Base-by-base conservation (phyloP, 2,329 filamentous ascomycete species). In the Paraconiothyrium sp. region DNA sequence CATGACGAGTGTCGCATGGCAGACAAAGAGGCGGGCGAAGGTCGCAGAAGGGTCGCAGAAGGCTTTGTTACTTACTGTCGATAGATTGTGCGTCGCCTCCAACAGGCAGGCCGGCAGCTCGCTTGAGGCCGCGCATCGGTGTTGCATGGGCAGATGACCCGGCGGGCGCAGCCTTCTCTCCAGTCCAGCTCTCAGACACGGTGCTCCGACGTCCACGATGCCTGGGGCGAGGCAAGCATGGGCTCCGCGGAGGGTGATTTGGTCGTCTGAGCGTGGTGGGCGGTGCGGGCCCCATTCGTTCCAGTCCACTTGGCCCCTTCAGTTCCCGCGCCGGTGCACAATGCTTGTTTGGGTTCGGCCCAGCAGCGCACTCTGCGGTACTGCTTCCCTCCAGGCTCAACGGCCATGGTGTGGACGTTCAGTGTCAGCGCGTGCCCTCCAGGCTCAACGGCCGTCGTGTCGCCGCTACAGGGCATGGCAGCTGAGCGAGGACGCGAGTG, bases 61-160 rank as follows among this genome's bases (percentile, higher is more conserved):
- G 27, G 27, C 27, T 30, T 30, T 30, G 27, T 30, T 4, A 30
- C 27, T 30, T 30, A 30, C 27, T 30, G 6, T 30, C 27, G 27
- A 30, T 30, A 30, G 27, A 30, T 30, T 30, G 27, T 30, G 27
- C 27, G 27, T 20, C 27, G 27, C 27, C 27, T 30, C 24, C 14
- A 14, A n/a, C 30, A 50, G 48, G 14, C 39, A 50, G 10, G 32
- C 32, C 48, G 2, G 30, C 14, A 27, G 44, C 5, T 20, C 41
- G 20, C 44, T 22, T 47, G 35, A 35, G 35, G 35, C 11, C 5
- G 37, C 37, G 37, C 14, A 27, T 30, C 24, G 24, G 24, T 14
- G 46, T 24, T 48, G 46, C 46, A 51, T 24, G 32, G 32, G 49
- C 49, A 51, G 49, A 50, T 34, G 47, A 50, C 22, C 22, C 46